Percentiles rank a stretch among this genome's conserved stretches.
phyloP scores from a whole-genome alignment of 73 alveolate species.

The Paramecium sexaurelia region DNA sequence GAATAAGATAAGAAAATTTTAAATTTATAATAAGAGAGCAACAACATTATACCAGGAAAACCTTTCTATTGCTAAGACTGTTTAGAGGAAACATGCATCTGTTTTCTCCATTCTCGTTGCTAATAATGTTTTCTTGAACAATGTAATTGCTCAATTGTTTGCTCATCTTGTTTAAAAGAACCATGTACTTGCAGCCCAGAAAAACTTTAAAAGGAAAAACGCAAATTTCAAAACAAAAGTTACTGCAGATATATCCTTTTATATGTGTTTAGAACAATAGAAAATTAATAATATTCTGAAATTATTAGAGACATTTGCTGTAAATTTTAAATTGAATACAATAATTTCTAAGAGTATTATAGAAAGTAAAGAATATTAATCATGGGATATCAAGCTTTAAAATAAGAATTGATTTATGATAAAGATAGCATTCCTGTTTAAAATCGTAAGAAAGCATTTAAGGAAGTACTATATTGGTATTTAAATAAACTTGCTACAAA shows the following conservation, averaged over 20 bases:
- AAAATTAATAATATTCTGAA: background rate
- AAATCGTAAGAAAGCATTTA: constrained; percentile 26
- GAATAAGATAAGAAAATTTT: too few species aligned
- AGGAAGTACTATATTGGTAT: background rate
- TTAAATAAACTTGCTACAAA: background rate
- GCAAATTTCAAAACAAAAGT: background rate
- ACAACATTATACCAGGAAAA: too few species aligned
- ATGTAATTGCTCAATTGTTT: too few species aligned
- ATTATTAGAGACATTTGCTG: background rate
- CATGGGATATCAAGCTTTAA: background rate
- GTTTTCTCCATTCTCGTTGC: too few species aligned
- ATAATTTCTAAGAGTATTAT: background rate
- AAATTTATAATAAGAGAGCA: too few species aligned
- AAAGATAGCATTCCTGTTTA: background rate
- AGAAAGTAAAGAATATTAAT: background rate
- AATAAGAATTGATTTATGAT: background rate
- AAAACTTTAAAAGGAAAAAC: too few species aligned
- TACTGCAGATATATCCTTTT: constrained; percentile 26
- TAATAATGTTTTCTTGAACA: too few species aligned
- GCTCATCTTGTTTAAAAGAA: too few species aligned
- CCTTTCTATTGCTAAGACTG: too few species aligned
- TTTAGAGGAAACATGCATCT: too few species aligned
- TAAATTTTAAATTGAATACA: background rate
- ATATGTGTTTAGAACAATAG: background rate
- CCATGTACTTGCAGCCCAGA: too few species aligned